Percentiles rank a stretch among this genome's conserved stretches.
These are phyloP conservation scores for Paragyromitra xinjiangensis DNA, from an alignment of 495 filamentous ascomycete genomes.

Conservation along the genomic window DNA sequence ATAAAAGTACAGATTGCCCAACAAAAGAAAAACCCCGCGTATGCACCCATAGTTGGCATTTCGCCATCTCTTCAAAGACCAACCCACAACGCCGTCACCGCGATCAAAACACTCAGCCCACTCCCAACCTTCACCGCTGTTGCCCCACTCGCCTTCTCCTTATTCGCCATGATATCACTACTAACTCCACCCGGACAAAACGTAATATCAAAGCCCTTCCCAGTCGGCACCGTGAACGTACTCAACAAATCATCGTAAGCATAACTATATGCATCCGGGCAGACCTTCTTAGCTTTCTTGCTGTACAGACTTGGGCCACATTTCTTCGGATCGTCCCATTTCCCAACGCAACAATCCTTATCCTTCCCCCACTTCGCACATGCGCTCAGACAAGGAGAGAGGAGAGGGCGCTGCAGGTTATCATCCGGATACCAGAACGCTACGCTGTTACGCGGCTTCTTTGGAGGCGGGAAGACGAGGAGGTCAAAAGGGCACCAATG, in stretches of 20 bases:
- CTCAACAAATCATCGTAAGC: conserved; percentile 78
- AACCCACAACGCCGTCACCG: not conserved
- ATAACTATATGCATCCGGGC: conserved; percentile 83
- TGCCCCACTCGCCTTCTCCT: conserved; percentile 34
- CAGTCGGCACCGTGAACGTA: conserved; percentile 78
- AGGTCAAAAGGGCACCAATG: conserved; percentile 81
- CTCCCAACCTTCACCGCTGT: not conserved
- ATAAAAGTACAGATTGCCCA: conserved; percentile 21
- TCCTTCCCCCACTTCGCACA: conserved; percentile 69
- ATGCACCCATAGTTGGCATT: not conserved
- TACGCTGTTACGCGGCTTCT: conserved; percentile 69
- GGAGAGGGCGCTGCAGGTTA: conserved; percentile 70
- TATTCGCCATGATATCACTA: conserved; percentile 44
- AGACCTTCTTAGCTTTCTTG: conserved; percentile 71
- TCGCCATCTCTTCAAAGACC: not conserved
- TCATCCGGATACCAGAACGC: conserved; percentile 77
- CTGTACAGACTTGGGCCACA: conserved; percentile 73
- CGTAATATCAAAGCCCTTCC: conserved; percentile 76
- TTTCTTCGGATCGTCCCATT: conserved; percentile 65
- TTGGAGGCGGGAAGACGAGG: conserved; percentile 69
- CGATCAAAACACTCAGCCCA: not conserved
- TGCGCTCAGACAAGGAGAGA: conserved; percentile 75
- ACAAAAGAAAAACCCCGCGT: not conserved
- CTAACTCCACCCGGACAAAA: conserved; percentile 77
- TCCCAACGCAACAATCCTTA: conserved; percentile 74